Conservation (phyloP, 345 rosid genomes). For the Alliaria petiolata region DNA sequence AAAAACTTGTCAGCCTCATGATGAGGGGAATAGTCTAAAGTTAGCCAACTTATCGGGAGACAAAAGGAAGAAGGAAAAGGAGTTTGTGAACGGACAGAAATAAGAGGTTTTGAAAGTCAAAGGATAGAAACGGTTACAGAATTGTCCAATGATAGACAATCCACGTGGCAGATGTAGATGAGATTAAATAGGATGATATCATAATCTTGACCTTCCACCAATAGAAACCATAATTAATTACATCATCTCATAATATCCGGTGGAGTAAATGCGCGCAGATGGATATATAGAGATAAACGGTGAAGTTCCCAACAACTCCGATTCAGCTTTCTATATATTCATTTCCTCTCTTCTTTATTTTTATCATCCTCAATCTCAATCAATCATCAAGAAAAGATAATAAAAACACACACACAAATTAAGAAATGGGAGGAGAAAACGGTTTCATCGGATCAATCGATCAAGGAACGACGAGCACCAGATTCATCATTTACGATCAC, state of each 20-base stretch:
- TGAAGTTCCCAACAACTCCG: conserved; percentile 9
- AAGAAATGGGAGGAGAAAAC: conserved; percentile 33
- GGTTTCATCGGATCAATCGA: conserved; percentile 68
- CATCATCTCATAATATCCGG: background rate
- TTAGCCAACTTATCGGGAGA: no score
- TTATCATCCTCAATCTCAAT: no score
- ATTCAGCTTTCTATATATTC: background rate
- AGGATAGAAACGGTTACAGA: conserved; percentile 6
- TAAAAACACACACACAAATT: no score
- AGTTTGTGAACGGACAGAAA: background rate
- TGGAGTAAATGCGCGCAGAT: background rate
- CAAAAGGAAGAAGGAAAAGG: no score
- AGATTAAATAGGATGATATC: background rate
- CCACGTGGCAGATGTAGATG: conserved; percentile 1
- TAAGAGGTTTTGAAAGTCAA: conserved; percentile 13
- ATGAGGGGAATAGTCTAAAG: no score
- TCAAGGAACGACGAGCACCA: conserved; percentile 93
- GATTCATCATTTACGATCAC: conserved; percentile 81
- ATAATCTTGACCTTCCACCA: conserved; percentile 1
- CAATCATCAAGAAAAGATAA: no score
- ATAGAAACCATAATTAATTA: background rate
- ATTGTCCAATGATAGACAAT: background rate
- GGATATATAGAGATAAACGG: conserved; percentile 12
- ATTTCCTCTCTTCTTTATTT: no score
- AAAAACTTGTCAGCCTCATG: no score